phyloP scores from a whole-genome alignment of 768 basidiomycete species.

The Hemileccinum impolitum region DNA sequence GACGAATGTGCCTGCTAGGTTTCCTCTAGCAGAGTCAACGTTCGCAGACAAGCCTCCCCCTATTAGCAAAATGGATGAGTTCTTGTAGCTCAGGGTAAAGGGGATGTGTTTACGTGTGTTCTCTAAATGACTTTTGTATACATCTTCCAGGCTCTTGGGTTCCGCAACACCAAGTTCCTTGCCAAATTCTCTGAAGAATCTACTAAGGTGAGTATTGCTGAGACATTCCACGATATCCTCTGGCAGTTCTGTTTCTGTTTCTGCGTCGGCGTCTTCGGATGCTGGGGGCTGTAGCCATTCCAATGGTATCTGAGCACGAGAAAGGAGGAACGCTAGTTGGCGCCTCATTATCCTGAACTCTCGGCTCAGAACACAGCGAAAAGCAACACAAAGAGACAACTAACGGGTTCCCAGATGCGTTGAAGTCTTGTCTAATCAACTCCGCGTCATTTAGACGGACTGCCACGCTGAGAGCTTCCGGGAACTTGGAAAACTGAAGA shows the following conservation, averaged over 20 bases:
- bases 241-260: conserved; percentile 66
- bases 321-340: conserved; percentile 91
- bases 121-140: conserved; percentile 96
- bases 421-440: conserved; percentile 83
- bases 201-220: conserved; percentile 80
- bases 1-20: conserved; percentile 95
- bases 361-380: neutral
- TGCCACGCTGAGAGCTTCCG: conserved; percentile 85
- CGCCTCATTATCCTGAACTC: conserved; percentile 76
- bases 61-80: conserved; percentile 22
- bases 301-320: conserved; percentile 85
- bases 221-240: conserved; percentile 85
- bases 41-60: conserved; percentile 67
- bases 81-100: neutral
- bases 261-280: conserved; percentile 48
- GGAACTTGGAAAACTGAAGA: conserved; percentile 79
- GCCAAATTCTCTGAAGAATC: conserved; percentile 86
- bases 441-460: conserved; percentile 79
- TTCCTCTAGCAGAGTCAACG: conserved; percentile 91
- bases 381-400: conserved; percentile 28
- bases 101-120: conserved; percentile 65
- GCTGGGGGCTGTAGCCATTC: conserved; percentile 77
- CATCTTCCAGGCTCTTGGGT: conserved; percentile 90
- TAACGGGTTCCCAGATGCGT: conserved; percentile 83
- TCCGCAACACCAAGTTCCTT: conserved; percentile 90